Conservation (phyloP, 352 stramenopile genomes). For the Phytophthora tentaculata region DNA sequence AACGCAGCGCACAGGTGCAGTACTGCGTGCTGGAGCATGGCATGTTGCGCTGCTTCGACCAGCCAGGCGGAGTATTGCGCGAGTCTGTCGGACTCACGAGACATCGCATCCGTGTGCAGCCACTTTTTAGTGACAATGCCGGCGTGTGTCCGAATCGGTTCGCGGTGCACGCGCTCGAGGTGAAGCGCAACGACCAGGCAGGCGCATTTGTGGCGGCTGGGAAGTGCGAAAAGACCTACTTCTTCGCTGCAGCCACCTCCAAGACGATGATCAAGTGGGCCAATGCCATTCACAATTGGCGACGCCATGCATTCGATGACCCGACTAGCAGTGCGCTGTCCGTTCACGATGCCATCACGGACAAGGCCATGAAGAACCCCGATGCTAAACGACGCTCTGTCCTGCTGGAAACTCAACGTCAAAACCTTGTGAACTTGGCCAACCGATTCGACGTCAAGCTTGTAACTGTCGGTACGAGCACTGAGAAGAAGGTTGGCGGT, state of each 20-base stretch:
- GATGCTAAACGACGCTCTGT: slow-evolving; percentile 22
- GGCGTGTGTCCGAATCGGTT: slow-evolving; percentile 77
- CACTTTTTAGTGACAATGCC: slow-evolving; percentile 43
- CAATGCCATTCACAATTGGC: slow-evolving; percentile 79
- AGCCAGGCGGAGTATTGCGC: slow-evolving; percentile 41
- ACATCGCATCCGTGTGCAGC: slow-evolving; percentile 65
- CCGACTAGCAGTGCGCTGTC: slow-evolving; percentile 42
- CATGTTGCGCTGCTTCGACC: slow-evolving; percentile 58
- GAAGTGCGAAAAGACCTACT: slow-evolving; percentile 43
- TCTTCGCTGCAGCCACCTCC: slow-evolving; percentile 59
- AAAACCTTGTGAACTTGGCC: slow-evolving; percentile 36
- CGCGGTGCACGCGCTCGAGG: slow-evolving; percentile 50
- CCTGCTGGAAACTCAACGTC: slow-evolving; percentile 35
- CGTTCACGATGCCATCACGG: slow-evolving; percentile 31
- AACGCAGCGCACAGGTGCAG: slow-evolving; percentile 50
- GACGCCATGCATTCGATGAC: slow-evolving; percentile 68
- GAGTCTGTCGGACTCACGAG: slow-evolving; percentile 65
- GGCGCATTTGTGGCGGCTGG: slow-evolving; percentile 46
- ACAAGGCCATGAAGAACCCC: slow-evolving; percentile 23
- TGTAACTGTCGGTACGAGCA: slow-evolving; percentile 7
- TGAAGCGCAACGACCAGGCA: slow-evolving; percentile 58
- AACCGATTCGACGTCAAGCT: slow-evolving; percentile 64
- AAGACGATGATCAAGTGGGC: slow-evolving; percentile 70
- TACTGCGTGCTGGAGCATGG: slow-evolving; percentile 80
- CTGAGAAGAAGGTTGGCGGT: slow-evolving; percentile 22